These are phyloP conservation scores for Pittosporum tobira DNA, from an alignment of 129 eudicot genomes.

Conservation along the genomic window DNA sequence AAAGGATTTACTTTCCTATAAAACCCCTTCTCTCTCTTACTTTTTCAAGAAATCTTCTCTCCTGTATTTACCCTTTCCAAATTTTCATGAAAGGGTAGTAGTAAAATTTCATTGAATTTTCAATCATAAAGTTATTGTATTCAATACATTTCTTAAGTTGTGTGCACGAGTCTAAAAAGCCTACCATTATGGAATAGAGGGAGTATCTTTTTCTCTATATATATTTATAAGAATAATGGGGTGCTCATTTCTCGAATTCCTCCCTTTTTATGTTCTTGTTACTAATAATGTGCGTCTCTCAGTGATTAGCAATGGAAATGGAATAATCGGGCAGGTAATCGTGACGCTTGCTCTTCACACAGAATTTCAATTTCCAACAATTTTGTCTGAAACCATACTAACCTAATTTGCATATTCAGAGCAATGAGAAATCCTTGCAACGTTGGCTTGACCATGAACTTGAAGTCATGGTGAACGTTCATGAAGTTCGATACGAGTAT, in stretches of 20 bases:
- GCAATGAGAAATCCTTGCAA: constrained; percentile 85
- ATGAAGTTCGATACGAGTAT: constrained; percentile 94
- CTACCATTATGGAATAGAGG: too few relatives aligned
- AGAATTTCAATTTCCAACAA: constrained; percentile 10
- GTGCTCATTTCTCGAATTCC: background rate
- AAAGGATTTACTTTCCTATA: too few relatives aligned
- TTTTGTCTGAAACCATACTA: constrained; percentile 6
- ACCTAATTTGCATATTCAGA: constrained; percentile 33
- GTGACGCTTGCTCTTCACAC: background rate
- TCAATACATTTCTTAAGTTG: too few relatives aligned
- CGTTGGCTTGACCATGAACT: constrained; percentile 99
- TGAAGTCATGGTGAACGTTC: constrained; percentile 96
- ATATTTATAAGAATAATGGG: background rate
- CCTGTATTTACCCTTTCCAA: too few relatives aligned
- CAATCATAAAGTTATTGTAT: too few relatives aligned
- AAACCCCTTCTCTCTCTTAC: too few relatives aligned
- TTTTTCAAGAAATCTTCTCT: too few relatives aligned
- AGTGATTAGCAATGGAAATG: constrained; percentile 71
- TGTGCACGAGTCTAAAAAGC: too few relatives aligned
- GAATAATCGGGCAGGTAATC: constrained; percentile 71
- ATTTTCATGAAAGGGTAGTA: too few relatives aligned
- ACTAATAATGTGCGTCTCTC: constrained; percentile 18
- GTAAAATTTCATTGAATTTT: too few relatives aligned
- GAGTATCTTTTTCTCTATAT: background rate
- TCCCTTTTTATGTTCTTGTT: constrained; percentile 7